Conservation (phyloP, 306 rosid species). For the Luffa acutangula region DNA sequence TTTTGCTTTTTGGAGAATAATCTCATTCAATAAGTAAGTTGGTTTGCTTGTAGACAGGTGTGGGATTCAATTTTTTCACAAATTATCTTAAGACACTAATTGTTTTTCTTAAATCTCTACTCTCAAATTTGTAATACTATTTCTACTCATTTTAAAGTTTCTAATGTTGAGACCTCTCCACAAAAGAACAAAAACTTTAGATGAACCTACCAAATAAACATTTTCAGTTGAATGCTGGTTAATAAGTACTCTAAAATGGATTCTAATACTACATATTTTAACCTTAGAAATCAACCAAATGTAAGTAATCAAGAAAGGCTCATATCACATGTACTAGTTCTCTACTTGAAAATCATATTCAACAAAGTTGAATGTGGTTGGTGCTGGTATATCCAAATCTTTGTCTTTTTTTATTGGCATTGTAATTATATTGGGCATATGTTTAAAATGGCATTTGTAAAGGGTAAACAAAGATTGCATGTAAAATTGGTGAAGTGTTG, state of each 20-base stretch:
- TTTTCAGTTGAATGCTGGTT: no score
- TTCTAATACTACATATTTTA: neutral
- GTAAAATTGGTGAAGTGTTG: constrained; percentile 7
- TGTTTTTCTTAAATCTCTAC: no score
- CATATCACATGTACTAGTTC: neutral
- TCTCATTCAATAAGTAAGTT: neutral
- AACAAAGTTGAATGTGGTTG: neutral
- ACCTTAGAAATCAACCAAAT: no score
- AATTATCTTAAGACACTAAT: no score
- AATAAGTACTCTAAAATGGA: neutral
- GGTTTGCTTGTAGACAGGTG: neutral
- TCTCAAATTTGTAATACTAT: no score
- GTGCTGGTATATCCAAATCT: no score
- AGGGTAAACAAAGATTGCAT: neutral
- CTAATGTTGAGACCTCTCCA: no score
- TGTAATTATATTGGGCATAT: neutral
- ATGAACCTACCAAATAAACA: no score
- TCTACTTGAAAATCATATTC: neutral
- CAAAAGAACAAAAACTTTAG: no score
- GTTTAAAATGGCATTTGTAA: neutral
- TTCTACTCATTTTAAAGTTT: no score
- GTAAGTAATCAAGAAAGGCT: neutral
- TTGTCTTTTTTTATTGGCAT: neutral
- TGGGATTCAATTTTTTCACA: no score
- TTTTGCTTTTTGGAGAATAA: neutral